A percentile compares a stretch with the other conserved stretches of the same genome.
Evolutionary conservation across 2,329 filamentous ascomycete genomes (phyloP).

Genomic region (Clonostachys solani): DNA sequence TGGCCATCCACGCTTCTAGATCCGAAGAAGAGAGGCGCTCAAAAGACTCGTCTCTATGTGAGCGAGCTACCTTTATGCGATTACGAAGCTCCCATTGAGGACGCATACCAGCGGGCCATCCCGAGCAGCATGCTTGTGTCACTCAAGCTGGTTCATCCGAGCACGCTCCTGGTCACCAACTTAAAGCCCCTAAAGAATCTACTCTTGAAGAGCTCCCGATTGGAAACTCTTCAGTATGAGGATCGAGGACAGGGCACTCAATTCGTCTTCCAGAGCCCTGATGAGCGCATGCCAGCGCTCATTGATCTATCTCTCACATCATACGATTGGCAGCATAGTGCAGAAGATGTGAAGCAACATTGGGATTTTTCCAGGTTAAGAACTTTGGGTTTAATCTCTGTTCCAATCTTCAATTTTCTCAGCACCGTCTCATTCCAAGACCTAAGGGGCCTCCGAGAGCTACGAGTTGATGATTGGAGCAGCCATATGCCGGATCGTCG

Average conservation of each 20-base stretch:
- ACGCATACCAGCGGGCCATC: slow-evolving; percentile 30
- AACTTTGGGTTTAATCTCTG: slow-evolving; percentile 33
- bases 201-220: slow-evolving; percentile 24
- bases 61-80: slow-evolving; percentile 34
- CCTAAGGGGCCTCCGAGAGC: slow-evolving; percentile 25
- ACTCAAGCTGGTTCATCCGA: slow-evolving; percentile 30
- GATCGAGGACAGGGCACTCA: slow-evolving; percentile 39
- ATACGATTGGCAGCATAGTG: slow-evolving; percentile 43
- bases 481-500: slow-evolving; percentile 30
- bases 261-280: slow-evolving; percentile 27
- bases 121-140: slow-evolving; percentile 31
- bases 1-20: slow-evolving; percentile 28
- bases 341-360: slow-evolving; percentile 28
- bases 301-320: slow-evolving; percentile 33
- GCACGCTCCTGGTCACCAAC: slow-evolving; percentile 32
- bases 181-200: slow-evolving; percentile 36
- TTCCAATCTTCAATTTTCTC: slow-evolving; percentile 40
- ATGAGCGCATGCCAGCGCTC: slow-evolving; percentile 37
- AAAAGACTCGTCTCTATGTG: slow-evolving; percentile 26
- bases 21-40: slow-evolving; percentile 16
- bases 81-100: slow-evolving; percentile 18
- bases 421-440: slow-evolving; percentile 29
- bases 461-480: slow-evolving; percentile 40
- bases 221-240: slow-evolving; percentile 34
- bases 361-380: slow-evolving; percentile 42